phyloP scores from a whole-genome alignment of 2,329 filamentous ascomycete species.

The Aureobasidium uvarum region DNA sequence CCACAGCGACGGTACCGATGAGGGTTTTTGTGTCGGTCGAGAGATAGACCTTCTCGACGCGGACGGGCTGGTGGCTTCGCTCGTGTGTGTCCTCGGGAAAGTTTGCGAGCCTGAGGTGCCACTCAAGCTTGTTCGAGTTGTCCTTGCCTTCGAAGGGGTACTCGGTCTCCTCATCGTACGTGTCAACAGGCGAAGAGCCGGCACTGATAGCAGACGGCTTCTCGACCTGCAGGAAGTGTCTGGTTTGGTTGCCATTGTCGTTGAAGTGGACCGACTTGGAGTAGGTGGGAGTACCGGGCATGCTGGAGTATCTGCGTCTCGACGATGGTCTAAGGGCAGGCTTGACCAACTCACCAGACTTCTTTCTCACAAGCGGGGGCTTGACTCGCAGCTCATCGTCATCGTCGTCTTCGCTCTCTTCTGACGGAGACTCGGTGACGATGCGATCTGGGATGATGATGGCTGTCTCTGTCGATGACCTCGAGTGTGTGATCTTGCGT shows the following conservation, averaged over 20 bases:
- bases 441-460: constrained; percentile 49
- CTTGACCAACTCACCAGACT: constrained; percentile 93
- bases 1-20: constrained; percentile 77
- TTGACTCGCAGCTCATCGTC: constrained; percentile 55
- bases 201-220: constrained; percentile 94
- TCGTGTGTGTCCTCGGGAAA: constrained; percentile 68
- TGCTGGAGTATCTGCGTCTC: constrained; percentile 83
- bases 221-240: constrained; percentile 93
- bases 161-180: constrained; percentile 80
- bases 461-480: constrained; percentile 58
- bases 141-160: constrained; percentile 73
- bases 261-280: constrained; percentile 99
- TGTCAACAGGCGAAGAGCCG: constrained; percentile 85
- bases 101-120: constrained; percentile 83
- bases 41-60: constrained; percentile 81
- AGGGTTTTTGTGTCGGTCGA: constrained; percentile 84
- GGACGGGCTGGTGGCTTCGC: constrained; percentile 65
- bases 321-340: constrained; percentile 81
- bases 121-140: constrained; percentile 60
- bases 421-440: constrained; percentile 48
- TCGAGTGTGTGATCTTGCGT: constrained; percentile 60
- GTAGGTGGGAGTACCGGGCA: constrained; percentile 95
- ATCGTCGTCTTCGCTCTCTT: constrained; percentile 53
- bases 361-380: constrained; percentile 94
- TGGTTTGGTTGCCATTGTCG: constrained; percentile 90